Base-by-base conservation (phyloP, 169 alveolate species). In the Cryptosporidium parvum region DNA sequence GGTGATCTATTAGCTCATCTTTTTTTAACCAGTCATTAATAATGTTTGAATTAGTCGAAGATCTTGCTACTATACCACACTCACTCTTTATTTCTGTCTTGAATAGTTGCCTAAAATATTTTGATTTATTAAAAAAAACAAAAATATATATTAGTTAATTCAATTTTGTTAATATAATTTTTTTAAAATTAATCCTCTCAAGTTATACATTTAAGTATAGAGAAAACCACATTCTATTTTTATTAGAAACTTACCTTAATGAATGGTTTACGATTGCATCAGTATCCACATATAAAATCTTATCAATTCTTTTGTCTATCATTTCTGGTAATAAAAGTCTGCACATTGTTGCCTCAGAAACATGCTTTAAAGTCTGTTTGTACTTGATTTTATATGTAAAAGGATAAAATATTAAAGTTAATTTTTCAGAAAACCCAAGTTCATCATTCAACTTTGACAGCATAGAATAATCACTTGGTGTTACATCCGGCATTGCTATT, bases 331-430 rank as follows among this genome's bases (percentile, higher is more conserved):
- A 16, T 29, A 85, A 39, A n/a, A 85, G 61, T 23, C 92, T 58
- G 31, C 92, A 85, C 92, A 85, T 85, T 44, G 92, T 85, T 1
- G 92, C 92, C 7, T 59, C 69, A 12, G 92, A 42, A 51, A 85
- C 92, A 48, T 85, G 92, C 45, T 85, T 69, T 8, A 85, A 65
- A 14, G 92, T 85, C 37, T 71, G 69, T 48, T 44, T 70, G 33
- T 70, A 85, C 42, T 75, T 85, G 9, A 80, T 18, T 7, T 80
- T 80, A 62, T 58, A 80, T 21, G 52, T 62, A 33, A 80, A 80
- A 8, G 89, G 89, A 48, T 80, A 80, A 67, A 62, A 80, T n/a
- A 62, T 59, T 44, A 80, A 29, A 45, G 65, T 59, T 37, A 80
- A 31, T 42, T 80, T 80, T n/a, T 48, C 26, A 26, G 56, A 59